phyloP scores from a whole-genome alignment of 2,329 filamentous ascomycete genomes.

The Aurifilum marmelostoma region DNA sequence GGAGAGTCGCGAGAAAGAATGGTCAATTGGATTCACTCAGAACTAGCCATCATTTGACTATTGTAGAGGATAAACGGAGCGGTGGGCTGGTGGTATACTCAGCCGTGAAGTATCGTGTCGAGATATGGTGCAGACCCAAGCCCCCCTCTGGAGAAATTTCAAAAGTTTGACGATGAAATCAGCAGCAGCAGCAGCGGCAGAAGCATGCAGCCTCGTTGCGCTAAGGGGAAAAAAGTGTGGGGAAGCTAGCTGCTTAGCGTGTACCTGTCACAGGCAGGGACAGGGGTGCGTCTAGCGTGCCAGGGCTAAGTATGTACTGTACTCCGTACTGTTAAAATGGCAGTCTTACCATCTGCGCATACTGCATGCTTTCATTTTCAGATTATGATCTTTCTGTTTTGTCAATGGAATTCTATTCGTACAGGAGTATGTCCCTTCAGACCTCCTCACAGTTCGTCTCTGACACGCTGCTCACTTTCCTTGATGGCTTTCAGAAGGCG shows the following conservation, averaged over 20 bases:
- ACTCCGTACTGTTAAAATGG: no score
- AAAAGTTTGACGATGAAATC: background rate
- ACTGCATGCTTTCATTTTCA: no score
- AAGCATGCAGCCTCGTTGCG: background rate
- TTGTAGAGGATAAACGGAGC: background rate
- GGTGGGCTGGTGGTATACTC: background rate
- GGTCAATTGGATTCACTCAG: conserved; percentile 21
- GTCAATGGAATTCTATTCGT: fast-evolving
- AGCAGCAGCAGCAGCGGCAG: background rate
- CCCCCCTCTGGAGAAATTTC: background rate
- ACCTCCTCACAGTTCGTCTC: conserved; percentile 34
- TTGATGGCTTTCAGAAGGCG: conserved; percentile 17
- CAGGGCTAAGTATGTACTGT: background rate
- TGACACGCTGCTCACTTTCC: conserved; percentile 15
- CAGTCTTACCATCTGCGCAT: no score
- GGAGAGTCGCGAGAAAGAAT: background rate
- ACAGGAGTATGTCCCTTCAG: background rate
- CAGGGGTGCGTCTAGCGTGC: background rate
- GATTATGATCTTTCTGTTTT: background rate
- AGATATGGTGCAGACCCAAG: background rate
- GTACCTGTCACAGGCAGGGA: background rate
- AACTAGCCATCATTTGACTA: conserved; percentile 16
- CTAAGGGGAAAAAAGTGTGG: background rate
- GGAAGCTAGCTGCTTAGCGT: background rate
- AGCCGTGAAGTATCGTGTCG: background rate